Evolutionary conservation across 495 filamentous ascomycete genomes (phyloP).

Genomic region (Neurospora sp.): DNA sequence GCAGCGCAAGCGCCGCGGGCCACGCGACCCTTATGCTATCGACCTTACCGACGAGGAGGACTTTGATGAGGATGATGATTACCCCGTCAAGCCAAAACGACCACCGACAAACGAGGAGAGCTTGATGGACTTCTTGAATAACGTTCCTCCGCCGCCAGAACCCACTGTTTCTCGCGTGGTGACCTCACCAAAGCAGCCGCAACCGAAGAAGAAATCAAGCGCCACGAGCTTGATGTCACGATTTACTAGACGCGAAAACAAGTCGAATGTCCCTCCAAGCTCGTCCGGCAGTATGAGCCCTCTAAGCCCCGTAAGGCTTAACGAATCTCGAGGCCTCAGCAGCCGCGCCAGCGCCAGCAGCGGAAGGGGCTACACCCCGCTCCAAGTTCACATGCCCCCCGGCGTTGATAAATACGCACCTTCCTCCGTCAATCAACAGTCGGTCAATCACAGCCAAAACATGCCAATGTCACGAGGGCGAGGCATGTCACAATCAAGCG

Average conservation of each 20-base stretch:
- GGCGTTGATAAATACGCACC: slow-evolving; percentile 19
- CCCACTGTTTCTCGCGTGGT: slow-evolving; percentile 31
- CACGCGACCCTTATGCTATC: slow-evolving; percentile 85
- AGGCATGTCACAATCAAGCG: background rate
- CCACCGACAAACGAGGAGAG: slow-evolving; percentile 52
- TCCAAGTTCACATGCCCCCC: slow-evolving; percentile 33
- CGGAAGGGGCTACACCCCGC: slow-evolving; percentile 33
- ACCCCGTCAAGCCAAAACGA: slow-evolving; percentile 22
- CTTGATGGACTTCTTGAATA: slow-evolving; percentile 80
- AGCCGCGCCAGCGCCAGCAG: slow-evolving; percentile 20
- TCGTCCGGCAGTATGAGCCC: slow-evolving; percentile 2
- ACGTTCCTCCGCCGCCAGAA: slow-evolving; percentile 61
- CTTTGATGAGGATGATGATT: slow-evolving; percentile 36
- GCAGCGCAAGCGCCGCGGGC: slow-evolving; percentile 61
- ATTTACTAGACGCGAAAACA: slow-evolving; percentile 37
- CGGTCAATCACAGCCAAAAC: slow-evolving; percentile 5
- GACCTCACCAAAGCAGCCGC: slow-evolving; percentile 18
- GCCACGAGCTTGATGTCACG: slow-evolving; percentile 53
- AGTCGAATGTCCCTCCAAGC: background rate
- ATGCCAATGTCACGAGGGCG: background rate
- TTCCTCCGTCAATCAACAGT: background rate
- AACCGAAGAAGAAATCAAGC: slow-evolving; percentile 51
- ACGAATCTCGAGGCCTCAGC: slow-evolving; percentile 22
- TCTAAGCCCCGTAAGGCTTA: slow-evolving; percentile 11
- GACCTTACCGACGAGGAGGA: slow-evolving; percentile 78